Evolutionary conservation across 805 yeast genomes (phyloP), one percentile per base, ranked within the genome.

Genomic region (Spathaspora hagerdaliae): DNA sequence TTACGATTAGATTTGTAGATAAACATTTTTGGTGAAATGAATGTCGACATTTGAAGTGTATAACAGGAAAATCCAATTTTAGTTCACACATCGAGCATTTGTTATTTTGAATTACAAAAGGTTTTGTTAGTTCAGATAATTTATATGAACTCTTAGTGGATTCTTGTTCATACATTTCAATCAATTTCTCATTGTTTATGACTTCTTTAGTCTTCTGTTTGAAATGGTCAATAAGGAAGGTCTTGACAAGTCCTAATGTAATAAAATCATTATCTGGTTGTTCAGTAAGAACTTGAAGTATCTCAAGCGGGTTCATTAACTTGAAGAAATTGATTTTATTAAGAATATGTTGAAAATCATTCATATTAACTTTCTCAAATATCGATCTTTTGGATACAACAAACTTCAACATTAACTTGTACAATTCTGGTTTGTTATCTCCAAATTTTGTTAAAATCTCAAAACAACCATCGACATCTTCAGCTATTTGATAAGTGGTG

Each of bases 41-140:
- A 57, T 94, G 99, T 29, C 76, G 75, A 67, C 99, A 94, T 51
- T 81, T 78, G 69, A 92, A 94, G 55, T 87, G 95, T 0, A 87
- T 78, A 2, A 84, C 76, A 0, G 98, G 97, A 36, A 83, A 73
- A 47, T 87, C 95, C 15, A 92, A 65, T 10, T 78, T 74, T 37
- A 75, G 67, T 8, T 77, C 70, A 59, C 97, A 91, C 13, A 79
- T 73, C 11, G 79, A 68, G 57, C 97, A 91, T 33, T 71, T 71
- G 27, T 81, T 74, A 50, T 79, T 78, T 54, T 83, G 88, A 3
- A 84, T 65, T 5, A 83, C 75, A 52, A 64, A 74, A 7, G 77
- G 82, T 53, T 67, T 59, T 44, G 58, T 41, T 11, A 69, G 57
- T 27, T 75, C 78, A 0, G 75, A 65, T n/a, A 91, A 69, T 44